phyloP scores from a whole-genome alignment of 2,329 filamentous ascomycete species.

The Penicillium sp. region DNA sequence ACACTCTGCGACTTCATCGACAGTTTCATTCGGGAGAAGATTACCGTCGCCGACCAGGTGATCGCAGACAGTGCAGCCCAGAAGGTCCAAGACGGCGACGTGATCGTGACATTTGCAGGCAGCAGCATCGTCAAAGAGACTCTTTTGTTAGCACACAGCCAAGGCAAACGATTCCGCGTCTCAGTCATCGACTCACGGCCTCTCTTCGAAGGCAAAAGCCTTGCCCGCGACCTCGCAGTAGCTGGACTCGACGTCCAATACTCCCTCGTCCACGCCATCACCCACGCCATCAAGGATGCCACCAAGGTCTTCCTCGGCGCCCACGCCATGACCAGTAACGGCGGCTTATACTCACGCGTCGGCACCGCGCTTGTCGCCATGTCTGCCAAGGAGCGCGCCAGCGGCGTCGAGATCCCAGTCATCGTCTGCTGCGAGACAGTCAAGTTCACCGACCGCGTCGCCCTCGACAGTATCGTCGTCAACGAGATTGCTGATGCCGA shows the following conservation, averaged over 20 bases:
- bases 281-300: constrained; percentile 68
- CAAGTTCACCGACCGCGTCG: constrained; percentile 89
- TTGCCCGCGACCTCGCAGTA: constrained; percentile 69
- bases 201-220: constrained; percentile 66
- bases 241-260: constrained; percentile 78
- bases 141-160: constrained; percentile 67
- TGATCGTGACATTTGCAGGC: constrained; percentile 82
- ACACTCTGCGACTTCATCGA: constrained; percentile 79
- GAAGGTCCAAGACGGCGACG: constrained; percentile 75
- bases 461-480: constrained; percentile 86
- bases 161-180: constrained; percentile 76
- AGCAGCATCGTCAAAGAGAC: constrained; percentile 83
- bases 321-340: constrained; percentile 94
- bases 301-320: constrained; percentile 80
- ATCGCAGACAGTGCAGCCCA: constrained; percentile 74
- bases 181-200: constrained; percentile 78
- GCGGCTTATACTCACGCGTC: constrained; percentile 80
- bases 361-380: constrained; percentile 87
- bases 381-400: constrained; percentile 64
- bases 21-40: constrained; percentile 83
- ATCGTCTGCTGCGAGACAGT: constrained; percentile 90
- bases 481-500: constrained; percentile 86
- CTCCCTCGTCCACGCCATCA: constrained; percentile 73
- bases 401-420: constrained; percentile 68
- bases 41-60: constrained; percentile 80